Evolutionary conservation across 192 early-diverging fungal genomes (phyloP).

Genomic region (Coemansia sp.): DNA sequence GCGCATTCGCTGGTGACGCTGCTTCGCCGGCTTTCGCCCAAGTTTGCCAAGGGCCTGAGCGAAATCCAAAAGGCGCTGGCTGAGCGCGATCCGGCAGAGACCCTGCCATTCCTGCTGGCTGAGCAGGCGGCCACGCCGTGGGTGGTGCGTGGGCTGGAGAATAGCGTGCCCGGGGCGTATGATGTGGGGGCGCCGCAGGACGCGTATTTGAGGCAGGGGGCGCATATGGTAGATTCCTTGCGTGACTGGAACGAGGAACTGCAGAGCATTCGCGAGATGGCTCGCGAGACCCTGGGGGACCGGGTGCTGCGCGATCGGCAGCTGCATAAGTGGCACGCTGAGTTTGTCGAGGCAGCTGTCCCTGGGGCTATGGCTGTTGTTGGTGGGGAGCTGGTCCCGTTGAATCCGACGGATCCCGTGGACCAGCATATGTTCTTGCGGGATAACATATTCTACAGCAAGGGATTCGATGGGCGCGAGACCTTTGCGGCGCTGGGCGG

Average conservation of each 20-base stretch:
- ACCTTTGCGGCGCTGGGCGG: slow-evolving; percentile 81
- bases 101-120: slow-evolving; percentile 64
- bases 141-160: slow-evolving; percentile 61
- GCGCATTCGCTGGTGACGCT: slow-evolving; percentile 69
- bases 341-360: slow-evolving; percentile 90
- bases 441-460: slow-evolving; percentile 96
- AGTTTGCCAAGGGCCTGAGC: slow-evolving; percentile 68
- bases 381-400: slow-evolving; percentile 68
- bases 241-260: slow-evolving; percentile 99
- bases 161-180: slow-evolving; percentile 23
- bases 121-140: slow-evolving; percentile 77
- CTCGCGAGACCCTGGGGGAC: slow-evolving; percentile 71
- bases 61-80: slow-evolving; percentile 62
- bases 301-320: slow-evolving; percentile 81
- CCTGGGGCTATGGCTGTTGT: slow-evolving; percentile 82
- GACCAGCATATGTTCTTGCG: slow-evolving; percentile 87
- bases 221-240: slow-evolving; percentile 40
- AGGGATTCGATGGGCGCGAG: slow-evolving; percentile 83
- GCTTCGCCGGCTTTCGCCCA: slow-evolving; percentile 63
- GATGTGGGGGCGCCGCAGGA: slow-evolving; percentile 37
- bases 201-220: slow-evolving; percentile 25
- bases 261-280: slow-evolving; percentile 84
- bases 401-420: slow-evolving; percentile 73
- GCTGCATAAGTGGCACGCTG: slow-evolving; percentile 79
- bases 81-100: slow-evolving; percentile 69